Evolutionary conservation across 768 basidiomycete species (phyloP).

Genomic region (Leccinum rimulosum): DNA sequence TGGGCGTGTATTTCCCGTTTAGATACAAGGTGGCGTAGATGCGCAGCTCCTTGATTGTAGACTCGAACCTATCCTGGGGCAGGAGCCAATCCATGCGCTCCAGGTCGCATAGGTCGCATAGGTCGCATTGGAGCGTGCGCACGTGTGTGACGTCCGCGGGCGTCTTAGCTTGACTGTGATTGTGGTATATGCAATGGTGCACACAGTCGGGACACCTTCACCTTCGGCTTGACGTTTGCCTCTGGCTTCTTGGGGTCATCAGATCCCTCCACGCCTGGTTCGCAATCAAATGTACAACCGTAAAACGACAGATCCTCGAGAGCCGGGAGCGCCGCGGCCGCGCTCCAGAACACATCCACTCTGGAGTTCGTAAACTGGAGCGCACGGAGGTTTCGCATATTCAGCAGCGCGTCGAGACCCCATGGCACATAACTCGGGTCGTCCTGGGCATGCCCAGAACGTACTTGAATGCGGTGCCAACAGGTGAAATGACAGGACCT

Average conservation of each 20-base stretch:
- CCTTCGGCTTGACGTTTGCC: no score
- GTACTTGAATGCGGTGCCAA: background rate
- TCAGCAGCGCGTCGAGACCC: background rate
- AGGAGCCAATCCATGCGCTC: background rate
- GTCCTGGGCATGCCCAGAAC: no score
- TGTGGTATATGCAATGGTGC: background rate
- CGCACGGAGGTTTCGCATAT: background rate
- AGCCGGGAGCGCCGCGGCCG: background rate
- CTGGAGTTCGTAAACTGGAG: background rate
- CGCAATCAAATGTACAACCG: no score
- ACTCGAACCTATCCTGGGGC: background rate
- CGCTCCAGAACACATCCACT: background rate
- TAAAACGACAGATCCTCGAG: background rate
- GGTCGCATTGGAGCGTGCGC: background rate
- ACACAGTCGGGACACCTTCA: no score
- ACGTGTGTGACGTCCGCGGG: background rate
- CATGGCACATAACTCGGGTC: background rate
- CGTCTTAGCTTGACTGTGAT: background rate
- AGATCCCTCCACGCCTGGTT: no score
- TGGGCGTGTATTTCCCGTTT: no score
- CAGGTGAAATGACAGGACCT: background rate
- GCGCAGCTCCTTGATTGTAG: background rate
- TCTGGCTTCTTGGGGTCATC: no score
- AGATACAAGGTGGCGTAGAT: background rate
- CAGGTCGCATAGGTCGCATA: background rate